Evolutionary conservation across 169 alveolate species (phyloP), one percentile per base, ranked within the genome.

Genomic region (Fabrea salina): DNA sequence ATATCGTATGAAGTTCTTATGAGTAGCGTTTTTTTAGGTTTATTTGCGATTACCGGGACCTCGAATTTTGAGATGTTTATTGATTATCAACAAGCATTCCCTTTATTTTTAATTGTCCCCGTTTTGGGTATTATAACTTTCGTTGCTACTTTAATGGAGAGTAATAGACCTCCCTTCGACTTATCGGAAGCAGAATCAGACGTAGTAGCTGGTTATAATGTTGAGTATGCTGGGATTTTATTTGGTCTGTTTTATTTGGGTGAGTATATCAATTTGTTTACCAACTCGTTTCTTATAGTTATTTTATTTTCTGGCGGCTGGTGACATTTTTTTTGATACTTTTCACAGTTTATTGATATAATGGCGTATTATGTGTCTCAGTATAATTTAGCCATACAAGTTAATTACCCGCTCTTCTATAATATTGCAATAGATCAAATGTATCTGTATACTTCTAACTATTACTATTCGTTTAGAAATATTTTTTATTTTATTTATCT

Each of bases 101-200:
- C 74, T 74, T 58, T 61, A 44, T 81, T 59, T 81, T 56, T 57
- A 59, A 74, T 25, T 74, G 57, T 59, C 33, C 57, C 39, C 39
- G 64, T 59, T 19, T 44, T 22, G 11, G 57, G 51, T 30, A 25
- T 61, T 11, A 30, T 22, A 22, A 7, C 19, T 22, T 61, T 82
- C 64, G 39, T 16, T 53, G 5, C 47, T 53, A 25, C 27, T 61
- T 61, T 53, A 22, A 44, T 82, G 50, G 88, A 82, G 47, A 27
- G 81, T 40, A 82, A 82, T 43, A 72, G 88, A 64, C 44, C 88
- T 2, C 88, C 88, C 3, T 82, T 82, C 53, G 88, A 82, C 66
- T 81, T 75, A 41, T 50, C 84, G 13, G 88, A 82, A 54, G 82
- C 88, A 6, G 88, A 82, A 75, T 75, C 88, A 11, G 88, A 82